Base-by-base conservation (phyloP, 768 basidiomycete species). In the Arthromyces matolae region DNA sequence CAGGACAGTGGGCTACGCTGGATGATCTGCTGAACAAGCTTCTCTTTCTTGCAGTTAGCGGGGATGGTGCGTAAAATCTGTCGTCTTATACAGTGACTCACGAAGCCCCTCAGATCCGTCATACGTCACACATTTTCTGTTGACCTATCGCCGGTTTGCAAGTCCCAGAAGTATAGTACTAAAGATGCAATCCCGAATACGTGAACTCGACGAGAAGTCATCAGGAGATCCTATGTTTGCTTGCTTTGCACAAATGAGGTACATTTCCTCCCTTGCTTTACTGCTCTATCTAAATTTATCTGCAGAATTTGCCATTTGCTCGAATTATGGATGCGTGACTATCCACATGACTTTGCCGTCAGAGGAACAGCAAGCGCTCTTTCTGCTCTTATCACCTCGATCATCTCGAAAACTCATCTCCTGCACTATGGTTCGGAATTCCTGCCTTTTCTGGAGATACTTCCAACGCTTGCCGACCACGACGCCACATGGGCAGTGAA, bases 231-330 rank as follows among this genome's bases (percentile, higher is more conserved):
- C 86, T 1, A 84, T 91, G 80, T 86, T 92, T 65, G 87, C 88
- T 7, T 86, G 83, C 57, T 92, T 84, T 65, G 89, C 87, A 6
- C 90, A 93, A 62, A 89, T 92, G 88, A 81, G 84, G 90, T 89
- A 56, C 35, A 56, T 46, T 50, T 47, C 38, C 39, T 29, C 5
- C 27, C 19, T 50, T 28, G 7, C 25, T 47, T 19, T 23, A 35
- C 38, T 31, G 42, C 34, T 51, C 24, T 16, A 41, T 41, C 40
- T 41, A 32, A 38, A 49, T 41, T 54, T 33, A 2, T 23, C 41
- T 33, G 14, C 49, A 9, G 90, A 62, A 88, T 93, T 48, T 93
- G 89, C 54, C 77, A 83, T 54, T 68, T 92, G 12, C 73, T 93
- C 9, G 83, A 88, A 61, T 72, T 77, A 23, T 93, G 90, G 90